Conservation (phyloP, 2,329 filamentous ascomycete genomes). For the Nothomitra cinnamomea region DNA sequence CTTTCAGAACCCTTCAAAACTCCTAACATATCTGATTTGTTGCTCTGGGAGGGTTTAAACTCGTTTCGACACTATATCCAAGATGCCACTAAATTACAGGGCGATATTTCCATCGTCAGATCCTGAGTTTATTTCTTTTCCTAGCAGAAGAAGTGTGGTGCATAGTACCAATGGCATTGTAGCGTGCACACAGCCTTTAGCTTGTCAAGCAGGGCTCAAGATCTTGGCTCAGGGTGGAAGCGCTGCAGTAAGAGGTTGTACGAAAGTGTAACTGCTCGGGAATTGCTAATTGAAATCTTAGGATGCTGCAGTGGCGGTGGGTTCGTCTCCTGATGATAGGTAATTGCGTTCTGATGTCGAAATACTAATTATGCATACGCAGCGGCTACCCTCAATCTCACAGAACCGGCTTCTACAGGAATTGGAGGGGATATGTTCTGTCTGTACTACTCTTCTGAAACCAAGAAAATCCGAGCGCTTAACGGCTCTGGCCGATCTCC, state of each 20-base stretch:
- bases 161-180: slow-evolving; percentile 89
- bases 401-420: slow-evolving; percentile 81
- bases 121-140: slow-evolving; percentile 43
- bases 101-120: slow-evolving; percentile 33
- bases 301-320: slow-evolving; percentile 92
- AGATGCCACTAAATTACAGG: slow-evolving; percentile 31
- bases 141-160: slow-evolving; percentile 76
- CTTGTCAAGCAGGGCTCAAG: slow-evolving; percentile 71
- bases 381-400: slow-evolving; percentile 86
- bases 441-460: slow-evolving; percentile 74
- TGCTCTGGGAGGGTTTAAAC: too few relatives aligned
- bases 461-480: slow-evolving; percentile 64
- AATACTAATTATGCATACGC: slow-evolving; percentile 4
- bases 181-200: slow-evolving; percentile 75
- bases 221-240: slow-evolving; percentile 82
- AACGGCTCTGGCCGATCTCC: slow-evolving; percentile 88
- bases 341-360: background rate
- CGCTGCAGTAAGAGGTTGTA: slow-evolving; percentile 52
- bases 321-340: slow-evolving; percentile 27
- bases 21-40: too few relatives aligned
- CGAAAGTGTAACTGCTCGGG: slow-evolving; percentile 5
- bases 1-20: too few relatives aligned
- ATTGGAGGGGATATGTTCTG: slow-evolving; percentile 98
- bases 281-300: slow-evolving; percentile 19
- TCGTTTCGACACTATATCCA: slow-evolving; percentile 2